A percentile compares a stretch with the other conserved stretches of the same genome.
Conservation (phyloP, 2,329 filamentous ascomycete genomes). For the Cladorrhinum sp. region DNA sequence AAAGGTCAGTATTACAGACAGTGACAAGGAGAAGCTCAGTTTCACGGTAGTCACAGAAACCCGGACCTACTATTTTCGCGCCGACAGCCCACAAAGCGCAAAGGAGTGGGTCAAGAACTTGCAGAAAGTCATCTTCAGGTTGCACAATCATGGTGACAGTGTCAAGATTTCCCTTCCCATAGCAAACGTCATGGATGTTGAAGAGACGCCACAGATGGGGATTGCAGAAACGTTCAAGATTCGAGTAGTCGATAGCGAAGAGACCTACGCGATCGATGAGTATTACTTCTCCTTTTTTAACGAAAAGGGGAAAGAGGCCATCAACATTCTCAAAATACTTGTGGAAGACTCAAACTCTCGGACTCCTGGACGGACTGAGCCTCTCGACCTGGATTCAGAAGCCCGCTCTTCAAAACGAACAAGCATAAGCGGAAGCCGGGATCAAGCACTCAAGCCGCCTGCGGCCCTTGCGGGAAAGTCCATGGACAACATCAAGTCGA, state of each 20-base stretch:
- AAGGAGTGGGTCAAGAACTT: conserved; percentile 96
- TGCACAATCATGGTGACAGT: conserved; percentile 93
- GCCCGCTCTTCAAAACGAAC: conserved; percentile 21
- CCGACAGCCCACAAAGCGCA: conserved; percentile 81
- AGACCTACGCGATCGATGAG: conserved; percentile 94
- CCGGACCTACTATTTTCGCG: conserved; percentile 80
- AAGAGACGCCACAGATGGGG: conserved; percentile 86
- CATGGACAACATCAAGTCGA: conserved; percentile 59
- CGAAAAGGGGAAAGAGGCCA: conserved; percentile 77
- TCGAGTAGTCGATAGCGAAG: conserved; percentile 86
- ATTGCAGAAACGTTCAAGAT: conserved; percentile 94
- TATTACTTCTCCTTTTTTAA: conserved; percentile 98
- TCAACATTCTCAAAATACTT: conserved; percentile 71
- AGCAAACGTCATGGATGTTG: conserved; percentile 84
- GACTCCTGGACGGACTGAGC: conserved; percentile 34
- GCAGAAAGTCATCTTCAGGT: conserved; percentile 91
- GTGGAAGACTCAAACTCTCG: conserved; percentile 61
- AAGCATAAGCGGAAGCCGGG: conserved; percentile 14
- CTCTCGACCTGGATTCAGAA: conserved; percentile 10
- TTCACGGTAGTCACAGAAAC: conserved; percentile 82
- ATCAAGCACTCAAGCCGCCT: conserved; percentile 4
- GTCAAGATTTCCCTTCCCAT: conserved; percentile 94
- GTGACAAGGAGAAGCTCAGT: conserved; percentile 70
- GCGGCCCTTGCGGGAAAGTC: conserved; percentile 40
- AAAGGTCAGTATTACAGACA: conserved; percentile 74